Evolutionary conservation across 352 stramenopile genomes (phyloP), one percentile per base, ranked within the genome.

Genomic region (Globisporangium heterothallicum): DNA sequence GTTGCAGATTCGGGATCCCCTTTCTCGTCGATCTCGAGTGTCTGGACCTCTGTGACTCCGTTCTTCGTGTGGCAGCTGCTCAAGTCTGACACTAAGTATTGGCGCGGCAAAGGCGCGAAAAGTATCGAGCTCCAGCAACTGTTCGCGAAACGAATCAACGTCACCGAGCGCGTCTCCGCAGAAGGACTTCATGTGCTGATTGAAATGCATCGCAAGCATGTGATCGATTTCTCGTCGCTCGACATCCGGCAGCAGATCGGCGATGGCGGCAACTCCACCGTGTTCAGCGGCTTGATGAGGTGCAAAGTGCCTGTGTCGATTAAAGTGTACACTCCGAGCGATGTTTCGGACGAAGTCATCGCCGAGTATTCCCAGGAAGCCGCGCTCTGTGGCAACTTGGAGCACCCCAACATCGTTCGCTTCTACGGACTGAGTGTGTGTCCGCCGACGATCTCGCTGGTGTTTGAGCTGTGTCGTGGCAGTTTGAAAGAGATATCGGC

Each of bases 141-240:
- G 26, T 76, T 80, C 43, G 63, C 61, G 25, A 64, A 75, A 56
- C 64, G 56, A 14, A 72, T 64, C 18, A 61, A 70, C 8, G 63
- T 81, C 36, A 58, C 62, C 0, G 74, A 86, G 45, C 70, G 75
- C 16, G 63, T 83, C 9, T 86, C 74, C 8, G 76, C 74, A 4
- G 68, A 82, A 27, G 72, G 74, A 6, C 65, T 86, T n/a, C 74
- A 86, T 36, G 68, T 86, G 36, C 66, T 86, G 51, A 82, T 86
- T 47, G 72, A 86, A 49, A 86, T 86, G 74, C 71, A 86, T 38
- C 71, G 75, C 46, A 84, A 85, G 55, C 77, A 78, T 58, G 76
- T 86, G 49, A 84, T 86, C 47, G 75, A 86, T 56, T 86, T 86
- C 44, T 71, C 74, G 9, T 80, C 80, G 12, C 51, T 86, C 30